phyloP scores from a whole-genome alignment of 768 basidiomycete genomes.

The Lactarius hatsudake region DNA sequence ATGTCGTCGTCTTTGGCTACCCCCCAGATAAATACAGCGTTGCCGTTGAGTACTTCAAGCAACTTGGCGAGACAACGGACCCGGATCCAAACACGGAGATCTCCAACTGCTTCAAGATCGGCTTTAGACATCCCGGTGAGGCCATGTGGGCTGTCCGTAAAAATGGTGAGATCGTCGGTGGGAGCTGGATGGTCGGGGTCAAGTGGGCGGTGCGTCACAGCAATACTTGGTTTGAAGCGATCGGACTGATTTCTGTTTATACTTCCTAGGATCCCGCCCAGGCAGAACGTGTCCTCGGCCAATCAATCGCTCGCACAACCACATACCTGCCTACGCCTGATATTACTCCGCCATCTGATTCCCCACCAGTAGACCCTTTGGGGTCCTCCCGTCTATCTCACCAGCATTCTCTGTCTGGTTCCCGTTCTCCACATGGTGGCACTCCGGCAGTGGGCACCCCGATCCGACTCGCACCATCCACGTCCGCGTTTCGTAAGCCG shows the following conservation, averaged over 20 bases:
- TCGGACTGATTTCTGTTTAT: neutral
- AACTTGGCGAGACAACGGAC: constrained; percentile 68
- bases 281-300: constrained; percentile 51
- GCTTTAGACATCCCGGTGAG: constrained; percentile 66
- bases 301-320: constrained; percentile 30
- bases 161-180: constrained; percentile 75
- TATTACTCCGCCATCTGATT: constrained; percentile 20
- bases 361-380: constrained; percentile 25
- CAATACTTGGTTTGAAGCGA: neutral
- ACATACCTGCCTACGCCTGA: constrained; percentile 27
- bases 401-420: constrained; percentile 38
- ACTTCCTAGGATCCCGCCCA: constrained; percentile 54
- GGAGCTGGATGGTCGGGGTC: constrained; percentile 80
- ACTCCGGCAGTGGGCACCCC: constrained; percentile 63
- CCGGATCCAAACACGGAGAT: constrained; percentile 67
- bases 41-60: constrained; percentile 71
- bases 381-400: constrained; percentile 32
- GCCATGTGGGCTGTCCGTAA: constrained; percentile 77
- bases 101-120: constrained; percentile 78
- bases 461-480: constrained; percentile 66
- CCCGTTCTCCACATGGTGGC: constrained; percentile 37
- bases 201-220: constrained; percentile 73
- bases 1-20: constrained; percentile 86
- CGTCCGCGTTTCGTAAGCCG: constrained; percentile 65
- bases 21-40: constrained; percentile 73